Base-by-base conservation (phyloP, 129 eudicot genomes). In the Pittosporum tobira region DNA sequence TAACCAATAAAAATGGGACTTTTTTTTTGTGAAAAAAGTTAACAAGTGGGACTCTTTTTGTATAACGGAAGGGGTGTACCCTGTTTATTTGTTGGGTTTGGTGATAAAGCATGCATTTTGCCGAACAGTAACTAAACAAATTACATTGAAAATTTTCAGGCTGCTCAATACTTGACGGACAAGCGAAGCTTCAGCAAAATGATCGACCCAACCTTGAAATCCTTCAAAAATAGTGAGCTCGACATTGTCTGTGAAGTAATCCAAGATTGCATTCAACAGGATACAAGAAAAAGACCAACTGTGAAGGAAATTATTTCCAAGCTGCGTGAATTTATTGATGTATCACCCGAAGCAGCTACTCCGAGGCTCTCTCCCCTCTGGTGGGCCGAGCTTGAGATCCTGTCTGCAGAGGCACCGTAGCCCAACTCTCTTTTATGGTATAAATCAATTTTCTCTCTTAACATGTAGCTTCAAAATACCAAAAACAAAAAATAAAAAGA, bases 331-430 rank as follows among this genome's bases (percentile, higher is more conserved):
- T 87, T 65, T 22, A 56, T 90, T 22, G 71, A 59, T 20, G 58
- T 90, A 54, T 74, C 97, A 59, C 94, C 97, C 0, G 95, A 90
- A 6, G 82, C 78, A 44, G 94, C 95, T 22, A 68, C 69, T 37
- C 94, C 95, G 8, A 73, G 97, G 53, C 84, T 85, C 34, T 90
- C 97, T 34, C 97, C 97, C 25, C 87, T 90, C 2, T 85, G 95
- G 97, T 85, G 97, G 97, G 97, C 95, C 37, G 97, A 90, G 59
- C 97, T 90, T 22, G 95, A 90, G 78, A 85, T 90, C 70, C 69
- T 90, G 62, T 90, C 97, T 0, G 78, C 85, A 2, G 95, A 85
- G 71, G 85, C 88, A 19, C 45, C 84, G 30, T 85, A 76, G 68
- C 29, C 23, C 2, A 13, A 36, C 38, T 27, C 44, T 36, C 28